Evolutionary conservation across 2,329 filamentous ascomycete genomes (phyloP).

Genomic region (Aureobasidium sp.): DNA sequence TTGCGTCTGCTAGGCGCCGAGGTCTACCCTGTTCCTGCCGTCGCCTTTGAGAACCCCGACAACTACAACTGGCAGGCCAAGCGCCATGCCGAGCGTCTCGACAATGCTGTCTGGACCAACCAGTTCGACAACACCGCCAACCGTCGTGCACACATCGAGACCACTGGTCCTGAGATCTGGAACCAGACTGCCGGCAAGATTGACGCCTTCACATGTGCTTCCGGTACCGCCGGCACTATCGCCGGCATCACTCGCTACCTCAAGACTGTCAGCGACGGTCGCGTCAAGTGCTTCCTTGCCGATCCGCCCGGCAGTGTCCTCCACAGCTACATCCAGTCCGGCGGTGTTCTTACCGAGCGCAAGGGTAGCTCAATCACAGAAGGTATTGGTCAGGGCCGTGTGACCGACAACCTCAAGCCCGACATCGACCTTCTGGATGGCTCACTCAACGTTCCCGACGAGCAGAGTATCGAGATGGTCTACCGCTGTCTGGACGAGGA

Average conservation of each 20-base stretch:
- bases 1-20: conserved; percentile 85
- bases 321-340: conserved; percentile 82
- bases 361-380: conserved; percentile 88
- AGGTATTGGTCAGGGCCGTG: conserved; percentile 90
- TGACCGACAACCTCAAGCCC: conserved; percentile 88
- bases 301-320: conserved; percentile 92
- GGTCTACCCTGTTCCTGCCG: conserved; percentile 91
- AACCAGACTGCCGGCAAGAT: conserved; percentile 76
- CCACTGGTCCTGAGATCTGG: conserved; percentile 97
- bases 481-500: conserved; percentile 95
- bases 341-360: conserved; percentile 75
- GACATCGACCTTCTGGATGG: conserved; percentile 82
- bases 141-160: conserved; percentile 88
- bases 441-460: conserved; percentile 76
- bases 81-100: conserved; percentile 76
- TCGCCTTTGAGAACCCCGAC: conserved; percentile 86
- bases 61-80: conserved; percentile 98
- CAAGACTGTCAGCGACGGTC: conserved; percentile 71
- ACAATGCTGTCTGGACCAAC: conserved; percentile 96
- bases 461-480: conserved; percentile 96
- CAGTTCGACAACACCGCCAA: conserved; percentile 98
- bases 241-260: conserved; percentile 83
- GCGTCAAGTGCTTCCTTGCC: conserved; percentile 81
- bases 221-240: conserved; percentile 85
- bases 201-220: conserved; percentile 92